Evolutionary conservation across 306 rosid genomes (phyloP).

Genomic region (Cyclanthera cordifolia): DNA sequence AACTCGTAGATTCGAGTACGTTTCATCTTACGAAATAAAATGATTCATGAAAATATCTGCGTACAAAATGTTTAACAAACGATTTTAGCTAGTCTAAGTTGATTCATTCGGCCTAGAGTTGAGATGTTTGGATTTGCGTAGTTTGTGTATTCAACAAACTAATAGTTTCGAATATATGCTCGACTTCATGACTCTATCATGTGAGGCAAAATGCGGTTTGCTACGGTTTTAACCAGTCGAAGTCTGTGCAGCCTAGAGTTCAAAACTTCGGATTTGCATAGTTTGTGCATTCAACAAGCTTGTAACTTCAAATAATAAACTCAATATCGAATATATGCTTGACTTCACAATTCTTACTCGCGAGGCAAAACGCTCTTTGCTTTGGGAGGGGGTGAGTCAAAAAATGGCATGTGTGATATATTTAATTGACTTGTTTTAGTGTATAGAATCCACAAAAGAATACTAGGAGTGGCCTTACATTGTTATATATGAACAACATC

Average conservation of each 20-base stretch:
- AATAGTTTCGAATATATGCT: too few relatives aligned
- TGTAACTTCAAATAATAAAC: not conserved
- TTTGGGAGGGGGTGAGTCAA: not conserved
- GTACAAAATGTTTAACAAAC: too few relatives aligned
- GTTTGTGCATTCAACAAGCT: not conserved
- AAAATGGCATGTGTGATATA: not conserved
- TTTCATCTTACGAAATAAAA: not conserved
- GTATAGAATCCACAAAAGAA: conserved; percentile 39
- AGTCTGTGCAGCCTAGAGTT: not conserved
- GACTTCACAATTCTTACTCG: not conserved
- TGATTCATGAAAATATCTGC: not conserved
- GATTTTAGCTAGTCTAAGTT: too few relatives aligned
- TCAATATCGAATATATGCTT: not conserved
- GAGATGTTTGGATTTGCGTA: too few relatives aligned
- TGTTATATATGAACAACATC: conserved; percentile 57
- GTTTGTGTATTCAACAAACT: too few relatives aligned
- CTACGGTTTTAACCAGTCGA: not conserved
- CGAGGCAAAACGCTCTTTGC: too few relatives aligned
- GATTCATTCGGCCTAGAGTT: too few relatives aligned
- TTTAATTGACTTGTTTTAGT: conserved; percentile 22
- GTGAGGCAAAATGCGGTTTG: too few relatives aligned
- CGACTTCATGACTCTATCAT: too few relatives aligned
- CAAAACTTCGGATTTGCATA: not conserved
- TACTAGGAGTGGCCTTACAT: conserved; percentile 14
- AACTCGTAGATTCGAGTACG: not conserved